These are phyloP conservation scores for Trichoderma breve DNA, from an alignment of 2,329 filamentous ascomycete genomes.

Conservation along the genomic window DNA sequence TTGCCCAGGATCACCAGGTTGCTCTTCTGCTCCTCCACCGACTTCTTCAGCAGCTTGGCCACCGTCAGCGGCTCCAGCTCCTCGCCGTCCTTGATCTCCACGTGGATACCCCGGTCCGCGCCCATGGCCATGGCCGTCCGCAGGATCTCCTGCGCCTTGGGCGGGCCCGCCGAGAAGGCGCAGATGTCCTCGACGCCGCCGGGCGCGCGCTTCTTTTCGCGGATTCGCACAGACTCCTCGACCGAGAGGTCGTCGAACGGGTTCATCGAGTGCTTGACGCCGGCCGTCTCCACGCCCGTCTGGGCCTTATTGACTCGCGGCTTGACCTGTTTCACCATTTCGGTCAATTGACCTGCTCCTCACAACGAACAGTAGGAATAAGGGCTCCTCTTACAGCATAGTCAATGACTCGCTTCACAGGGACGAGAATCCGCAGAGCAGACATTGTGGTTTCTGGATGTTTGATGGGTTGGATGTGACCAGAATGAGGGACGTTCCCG, in stretches of 20 bases:
- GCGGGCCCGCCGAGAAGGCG: constrained; percentile 80
- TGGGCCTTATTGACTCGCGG: constrained; percentile 67
- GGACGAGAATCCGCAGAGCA: constrained; percentile 71
- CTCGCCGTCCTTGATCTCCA: constrained; percentile 72
- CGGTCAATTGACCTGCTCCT: constrained; percentile 20
- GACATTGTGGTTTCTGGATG: constrained; percentile 48
- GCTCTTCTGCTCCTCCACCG: constrained; percentile 78
- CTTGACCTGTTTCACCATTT: constrained; percentile 53
- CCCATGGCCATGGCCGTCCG: constrained; percentile 99
- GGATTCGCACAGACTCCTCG: constrained; percentile 92
- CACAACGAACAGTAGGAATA: not conserved
- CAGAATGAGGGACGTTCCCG: constrained; percentile 23
- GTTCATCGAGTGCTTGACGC: constrained; percentile 98
- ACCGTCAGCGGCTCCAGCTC: constrained; percentile 87
- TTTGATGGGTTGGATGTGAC: constrained; percentile 27
- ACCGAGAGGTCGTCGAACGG: constrained; percentile 98
- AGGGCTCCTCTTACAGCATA: constrained; percentile 64
- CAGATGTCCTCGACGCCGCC: constrained; percentile 87
- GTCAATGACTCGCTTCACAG: constrained; percentile 82
- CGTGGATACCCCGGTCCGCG: constrained; percentile 85
- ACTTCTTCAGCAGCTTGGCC: constrained; percentile 80
- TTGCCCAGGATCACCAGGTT: constrained; percentile 95
- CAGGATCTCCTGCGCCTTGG: constrained; percentile 84
- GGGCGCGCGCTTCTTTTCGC: constrained; percentile 74
- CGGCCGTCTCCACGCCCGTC: constrained; percentile 87